These are phyloP conservation scores for Pestalotiopsis sp. DNA, from an alignment of 2,329 filamentous ascomycete species.

Conservation along the genomic window DNA sequence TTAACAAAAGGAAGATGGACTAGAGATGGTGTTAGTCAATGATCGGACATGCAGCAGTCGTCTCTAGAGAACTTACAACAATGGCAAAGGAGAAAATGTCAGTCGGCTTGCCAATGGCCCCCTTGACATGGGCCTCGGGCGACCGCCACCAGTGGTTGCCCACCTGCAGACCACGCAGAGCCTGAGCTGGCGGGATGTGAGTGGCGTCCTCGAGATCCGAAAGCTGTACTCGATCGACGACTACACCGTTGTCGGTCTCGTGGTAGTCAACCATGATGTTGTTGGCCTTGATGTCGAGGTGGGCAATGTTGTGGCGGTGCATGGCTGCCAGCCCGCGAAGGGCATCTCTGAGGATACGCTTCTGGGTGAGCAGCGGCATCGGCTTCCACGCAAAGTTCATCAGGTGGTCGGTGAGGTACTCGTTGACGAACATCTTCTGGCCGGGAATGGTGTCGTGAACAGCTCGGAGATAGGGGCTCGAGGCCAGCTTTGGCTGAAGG, in stretches of 20 bases:
- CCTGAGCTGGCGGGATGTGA: constrained; percentile 37
- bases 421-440: constrained; percentile 46
- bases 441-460: constrained; percentile 44
- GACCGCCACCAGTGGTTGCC: constrained; percentile 49
- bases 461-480: constrained; percentile 39
- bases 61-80: constrained; percentile 34
- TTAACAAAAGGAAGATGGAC: constrained; percentile 48
- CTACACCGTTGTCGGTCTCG: constrained; percentile 30
- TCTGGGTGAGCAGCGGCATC: constrained; percentile 37
- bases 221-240: constrained; percentile 39
- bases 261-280: constrained; percentile 45
- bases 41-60: constrained; percentile 1
- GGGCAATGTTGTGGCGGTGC: constrained; percentile 39
- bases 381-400: constrained; percentile 43
- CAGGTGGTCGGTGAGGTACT: constrained; percentile 44
- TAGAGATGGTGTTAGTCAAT: constrained; percentile 24
- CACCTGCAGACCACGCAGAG: constrained; percentile 36
- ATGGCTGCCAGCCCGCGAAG: constrained; percentile 40
- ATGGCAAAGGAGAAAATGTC: constrained; percentile 47
- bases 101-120: constrained; percentile 38
- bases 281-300: constrained; percentile 45
- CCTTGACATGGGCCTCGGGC: constrained; percentile 45
- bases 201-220: constrained; percentile 44
- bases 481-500: constrained; percentile 31
- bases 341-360: constrained; percentile 44